These are phyloP conservation scores for Wakefieldia striispora DNA, from an alignment of 768 basidiomycete genomes.

Conservation along the genomic window DNA sequence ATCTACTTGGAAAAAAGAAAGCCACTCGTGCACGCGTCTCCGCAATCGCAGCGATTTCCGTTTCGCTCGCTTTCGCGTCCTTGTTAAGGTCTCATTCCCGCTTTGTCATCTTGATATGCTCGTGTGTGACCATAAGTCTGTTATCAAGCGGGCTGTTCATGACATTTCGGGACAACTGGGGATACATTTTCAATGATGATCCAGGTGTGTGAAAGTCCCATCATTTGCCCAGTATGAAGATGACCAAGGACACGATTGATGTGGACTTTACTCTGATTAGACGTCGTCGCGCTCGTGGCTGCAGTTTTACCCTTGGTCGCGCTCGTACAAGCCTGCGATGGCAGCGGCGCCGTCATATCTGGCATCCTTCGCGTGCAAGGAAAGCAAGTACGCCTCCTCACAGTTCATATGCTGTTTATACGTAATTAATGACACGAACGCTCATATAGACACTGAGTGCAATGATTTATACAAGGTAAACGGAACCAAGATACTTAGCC, in stretches of 20 bases:
- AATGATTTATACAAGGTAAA: slow-evolving; percentile 67
- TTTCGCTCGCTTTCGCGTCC: slow-evolving; percentile 46
- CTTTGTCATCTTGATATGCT: background rate
- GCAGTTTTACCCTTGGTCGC: slow-evolving; percentile 71
- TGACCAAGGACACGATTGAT: too few species aligned
- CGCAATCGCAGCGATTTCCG: slow-evolving; percentile 59
- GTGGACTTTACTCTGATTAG: slow-evolving; percentile 7
- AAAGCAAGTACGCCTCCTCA: slow-evolving; percentile 53
- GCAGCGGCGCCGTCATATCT: slow-evolving; percentile 61
- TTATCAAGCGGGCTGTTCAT: slow-evolving; percentile 48
- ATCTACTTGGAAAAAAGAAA: slow-evolving; percentile 80
- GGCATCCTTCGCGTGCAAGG: slow-evolving; percentile 84
- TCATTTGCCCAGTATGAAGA: background rate
- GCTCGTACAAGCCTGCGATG: slow-evolving; percentile 83
- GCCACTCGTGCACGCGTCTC: slow-evolving; percentile 69
- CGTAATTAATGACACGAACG: background rate
- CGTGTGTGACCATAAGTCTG: background rate
- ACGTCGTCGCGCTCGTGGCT: slow-evolving; percentile 41
- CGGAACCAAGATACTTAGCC: slow-evolving; percentile 5
- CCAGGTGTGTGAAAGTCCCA: slow-evolving; percentile 34
- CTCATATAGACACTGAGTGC: slow-evolving; percentile 64
- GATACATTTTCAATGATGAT: slow-evolving; percentile 71
- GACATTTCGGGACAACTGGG: slow-evolving; percentile 65
- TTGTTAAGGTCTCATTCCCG: slow-evolving; percentile 51
- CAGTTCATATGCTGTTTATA: background rate